A percentile compares a stretch with the other conserved stretches of the same genome.
phyloP scores from a whole-genome alignment of 371 early-diverging fungal genomes.

The Apophysomyces elegans region DNA sequence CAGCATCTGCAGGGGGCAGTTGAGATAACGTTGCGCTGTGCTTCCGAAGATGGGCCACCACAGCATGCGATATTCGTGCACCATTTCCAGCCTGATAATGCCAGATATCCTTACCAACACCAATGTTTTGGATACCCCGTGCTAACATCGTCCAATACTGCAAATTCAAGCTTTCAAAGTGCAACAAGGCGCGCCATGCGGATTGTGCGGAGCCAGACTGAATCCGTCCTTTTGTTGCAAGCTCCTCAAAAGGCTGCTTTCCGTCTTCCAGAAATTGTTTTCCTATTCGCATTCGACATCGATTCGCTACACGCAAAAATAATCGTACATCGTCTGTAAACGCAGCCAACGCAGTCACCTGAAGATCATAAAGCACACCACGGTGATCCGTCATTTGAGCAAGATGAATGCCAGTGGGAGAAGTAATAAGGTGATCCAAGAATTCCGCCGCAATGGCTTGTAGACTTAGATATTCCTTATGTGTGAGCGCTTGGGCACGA shows the following conservation, averaged over 20 bases:
- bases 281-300: constrained; percentile 66
- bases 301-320: constrained; percentile 64
- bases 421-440: constrained; percentile 62
- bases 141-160: constrained; percentile 59
- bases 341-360: constrained; percentile 64
- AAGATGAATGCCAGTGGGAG: constrained; percentile 62
- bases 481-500: constrained; percentile 59
- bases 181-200: constrained; percentile 15
- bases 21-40: constrained; percentile 14
- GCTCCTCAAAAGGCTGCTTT: constrained; percentile 45
- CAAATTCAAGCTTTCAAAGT: constrained; percentile 50
- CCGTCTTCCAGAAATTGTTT: constrained; percentile 49
- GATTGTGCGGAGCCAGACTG: constrained; percentile 2
- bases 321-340: constrained; percentile 68
- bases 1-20: constrained; percentile 13
- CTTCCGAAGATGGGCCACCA: constrained; percentile 25
- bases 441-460: constrained; percentile 60
- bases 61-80: constrained; percentile 30
- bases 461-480: constrained; percentile 67
- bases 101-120: constrained; percentile 40
- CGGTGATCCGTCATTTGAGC: constrained; percentile 69
- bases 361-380: constrained; percentile 67
- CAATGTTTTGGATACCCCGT: constrained; percentile 48
- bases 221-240: constrained; percentile 5
- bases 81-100: constrained; percentile 34